Evolutionary conservation across 2,329 filamentous ascomycete genomes (phyloP).

Genomic region (Colletotrichum salicis): DNA sequence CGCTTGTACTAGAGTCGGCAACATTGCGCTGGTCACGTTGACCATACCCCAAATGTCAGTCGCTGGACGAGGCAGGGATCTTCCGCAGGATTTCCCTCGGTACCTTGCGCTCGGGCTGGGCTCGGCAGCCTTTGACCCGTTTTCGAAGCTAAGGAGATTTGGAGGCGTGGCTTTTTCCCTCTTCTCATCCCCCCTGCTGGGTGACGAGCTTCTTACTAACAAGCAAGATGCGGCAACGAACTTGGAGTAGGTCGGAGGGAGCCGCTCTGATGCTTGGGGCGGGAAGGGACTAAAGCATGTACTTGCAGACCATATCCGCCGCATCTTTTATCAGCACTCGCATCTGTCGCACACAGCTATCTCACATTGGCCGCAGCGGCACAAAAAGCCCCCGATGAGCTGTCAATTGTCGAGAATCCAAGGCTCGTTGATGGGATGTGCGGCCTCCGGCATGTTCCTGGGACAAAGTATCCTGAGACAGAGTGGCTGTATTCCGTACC

Average conservation of each 20-base stretch:
- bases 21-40: constrained; percentile 20
- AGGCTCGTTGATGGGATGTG: background rate
- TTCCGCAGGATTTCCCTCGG: background rate
- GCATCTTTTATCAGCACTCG: constrained; percentile 16
- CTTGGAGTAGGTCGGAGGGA: background rate
- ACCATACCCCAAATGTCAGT: background rate
- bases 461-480: background rate
- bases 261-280: background rate
- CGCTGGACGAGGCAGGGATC: constrained; percentile 8
- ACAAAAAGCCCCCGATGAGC: constrained; percentile 30
- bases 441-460: background rate
- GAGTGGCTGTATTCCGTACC: background rate
- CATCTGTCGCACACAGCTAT: constrained; percentile 30
- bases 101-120: constrained; percentile 8
- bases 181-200: background rate
- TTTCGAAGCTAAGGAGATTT: constrained; percentile 51
- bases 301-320: background rate
- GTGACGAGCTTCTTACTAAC: constrained; percentile 24
- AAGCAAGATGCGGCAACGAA: background rate
- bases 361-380: constrained; percentile 15
- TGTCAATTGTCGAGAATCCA: constrained; percentile 4
- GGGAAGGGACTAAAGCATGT: background rate
- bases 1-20: background rate
- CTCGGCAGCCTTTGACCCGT: constrained; percentile 38
- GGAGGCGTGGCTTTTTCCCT: constrained; percentile 46